Base-by-base conservation (phyloP, 331 rosid species). In the Dryas integrifolia region DNA sequence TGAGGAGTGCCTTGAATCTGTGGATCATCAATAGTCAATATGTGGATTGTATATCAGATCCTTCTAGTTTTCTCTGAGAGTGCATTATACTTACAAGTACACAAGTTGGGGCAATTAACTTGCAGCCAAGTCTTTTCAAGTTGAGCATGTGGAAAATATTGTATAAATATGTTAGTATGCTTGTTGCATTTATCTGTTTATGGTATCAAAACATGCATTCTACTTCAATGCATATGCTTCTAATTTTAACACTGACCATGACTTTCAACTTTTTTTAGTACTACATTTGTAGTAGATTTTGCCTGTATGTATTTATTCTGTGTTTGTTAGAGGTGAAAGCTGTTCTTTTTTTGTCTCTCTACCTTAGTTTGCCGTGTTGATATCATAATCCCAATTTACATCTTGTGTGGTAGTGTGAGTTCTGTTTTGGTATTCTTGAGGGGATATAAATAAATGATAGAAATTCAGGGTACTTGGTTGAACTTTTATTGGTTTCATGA, bases 401-500 rank as follows among this genome's bases (percentile, higher is more conserved):
- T 70, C 51, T 70, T 55, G 51, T 69, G 45, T 15, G 40, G 15
- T 18, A 8, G n/a, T 56, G 5, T 44, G 44, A 70, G 13, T 59
- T 45, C 24, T 67, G 24, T 21, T 21, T 21, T 21, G 24, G 24
- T 21, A 15, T 16, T 67, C 10, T 57, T 57, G n/a, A 9, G 49
- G 13, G 52, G 14, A 14, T 48, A 49, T 26, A 50, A 3, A 56
- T 60, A 48, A 59, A 73, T 12, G 38, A 18, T 11, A 58, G 61
- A 53, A 38, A 10, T 60, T 48, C 9, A 39, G 45, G 44, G 69
- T 35, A 2, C 15, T 5, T 56, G 14, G 47, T 52, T 74, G 50
- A 44, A 62, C 11, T 75, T 62, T 48, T 57, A 82, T 48, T 57
- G 82, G 77, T 85, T 81, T 77, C 87, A 90, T 96, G 88, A 84